Conservation (phyloP, 345 rosid genomes). For the Abelmoschus esculentus region DNA sequence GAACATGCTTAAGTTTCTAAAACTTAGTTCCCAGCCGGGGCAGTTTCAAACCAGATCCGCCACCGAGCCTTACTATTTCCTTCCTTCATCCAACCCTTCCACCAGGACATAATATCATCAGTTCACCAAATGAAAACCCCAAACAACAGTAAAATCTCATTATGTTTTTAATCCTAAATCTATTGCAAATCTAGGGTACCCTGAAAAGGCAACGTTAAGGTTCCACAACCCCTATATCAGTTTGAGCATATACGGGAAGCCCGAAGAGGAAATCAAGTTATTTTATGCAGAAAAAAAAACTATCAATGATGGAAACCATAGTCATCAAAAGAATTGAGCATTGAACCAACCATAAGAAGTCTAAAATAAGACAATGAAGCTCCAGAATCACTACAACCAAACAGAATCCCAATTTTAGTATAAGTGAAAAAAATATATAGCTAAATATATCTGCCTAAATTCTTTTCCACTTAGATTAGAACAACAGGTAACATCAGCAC, state of each 20-base stretch:
- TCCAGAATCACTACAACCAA: background rate
- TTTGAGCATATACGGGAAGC: background rate
- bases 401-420: background rate
- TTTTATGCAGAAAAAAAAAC: background rate
- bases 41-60: background rate
- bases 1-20: background rate
- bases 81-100: background rate
- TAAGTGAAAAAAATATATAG: background rate
- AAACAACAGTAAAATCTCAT: background rate
- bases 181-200: background rate
- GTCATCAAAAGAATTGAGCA: background rate
- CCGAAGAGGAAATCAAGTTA: background rate
- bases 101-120: background rate
- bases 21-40: background rate
- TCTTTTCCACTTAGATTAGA: background rate
- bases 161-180: background rate
- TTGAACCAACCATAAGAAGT: background rate
- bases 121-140: background rate
- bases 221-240: background rate
- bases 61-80: background rate
- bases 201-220: background rate
- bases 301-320: background rate
- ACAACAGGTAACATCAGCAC: background rate
- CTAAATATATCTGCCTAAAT: background rate
- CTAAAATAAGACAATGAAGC: constrained; percentile 1